Base-by-base conservation (phyloP, 1,139 yeast species). In the Schwanniomyces etchellsii region DNA sequence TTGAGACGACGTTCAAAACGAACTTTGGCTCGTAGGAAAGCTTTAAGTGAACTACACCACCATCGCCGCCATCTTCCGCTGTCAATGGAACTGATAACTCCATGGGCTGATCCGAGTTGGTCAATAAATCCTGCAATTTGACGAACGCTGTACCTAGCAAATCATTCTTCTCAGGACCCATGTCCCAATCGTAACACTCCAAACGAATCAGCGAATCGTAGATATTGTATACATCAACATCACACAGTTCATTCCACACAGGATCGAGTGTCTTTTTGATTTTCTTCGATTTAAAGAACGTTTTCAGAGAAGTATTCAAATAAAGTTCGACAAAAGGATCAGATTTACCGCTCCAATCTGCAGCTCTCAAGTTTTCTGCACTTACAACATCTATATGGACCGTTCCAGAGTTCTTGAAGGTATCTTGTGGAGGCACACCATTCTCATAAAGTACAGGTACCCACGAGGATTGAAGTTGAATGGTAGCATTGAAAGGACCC, bases 221-320 rank as follows among this genome's bases (percentile, higher is more conserved):
- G 48, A 84, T 74, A 52, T 82, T 73, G 24, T 61, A 51, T 15
- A 82, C 74, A 16, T 67, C 64, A 20, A 77, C 62, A 14, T 70
- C 62, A 2, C 66, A 57, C 0, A 60, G 51, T 58, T 85, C 94
- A 51, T 89, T 81, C 91, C 93, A 93, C 2, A 62, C 71, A 11
- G 99, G 99, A 35, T 82, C 74, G 44, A 91, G 70, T 1, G 96
- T 86, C 68, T 79, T 88, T 69, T 89, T 91, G 39, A 75, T 62
- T 27, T 80, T 80, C 57, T 85, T 81, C 25, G 96, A 74, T 64
- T 85, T 86, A 64, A 64, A 76, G 43, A 77, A 63, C 22, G 60
- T 60, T 6, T 79, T 76, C 38, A 70, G 65, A 29, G 62, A 71
- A 17, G 80, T 79, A 50, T 85, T 76, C 48, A 86, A 57, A 46